phyloP scores from a whole-genome alignment of 345 rosid species.

The Pistacia integerrima region DNA sequence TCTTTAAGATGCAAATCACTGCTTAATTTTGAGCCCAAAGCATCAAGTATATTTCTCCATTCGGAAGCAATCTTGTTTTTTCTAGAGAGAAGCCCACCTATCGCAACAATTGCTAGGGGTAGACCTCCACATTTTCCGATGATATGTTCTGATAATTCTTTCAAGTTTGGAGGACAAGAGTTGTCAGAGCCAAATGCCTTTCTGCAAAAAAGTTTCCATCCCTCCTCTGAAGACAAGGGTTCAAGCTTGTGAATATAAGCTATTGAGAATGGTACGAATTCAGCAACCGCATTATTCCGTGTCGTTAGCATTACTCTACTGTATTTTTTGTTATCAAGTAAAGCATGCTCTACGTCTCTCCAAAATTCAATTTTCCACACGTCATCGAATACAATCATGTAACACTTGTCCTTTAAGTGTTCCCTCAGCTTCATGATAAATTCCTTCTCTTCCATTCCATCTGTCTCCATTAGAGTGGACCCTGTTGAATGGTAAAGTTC shows the following conservation, averaged over 20 bases:
- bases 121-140: conserved; percentile 27
- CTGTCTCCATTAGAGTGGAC: not conserved
- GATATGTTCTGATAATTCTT: conserved; percentile 3
- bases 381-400: conserved; percentile 20
- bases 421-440: not conserved
- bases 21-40: conserved; percentile 7
- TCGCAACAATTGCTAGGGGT: conserved; percentile 16
- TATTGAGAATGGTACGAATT: not conserved
- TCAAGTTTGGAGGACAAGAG: conserved; percentile 9
- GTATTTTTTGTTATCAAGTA: not conserved
- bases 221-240: not conserved
- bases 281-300: not conserved
- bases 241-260: not conserved
- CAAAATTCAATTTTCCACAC: conserved; percentile 12
- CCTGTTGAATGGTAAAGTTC: not conserved
- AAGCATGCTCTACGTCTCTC: not conserved
- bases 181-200: conserved; percentile 9
- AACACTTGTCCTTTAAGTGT: not conserved
- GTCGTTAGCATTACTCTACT: conserved; percentile 22
- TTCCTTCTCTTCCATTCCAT: not conserved
- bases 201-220: conserved; percentile 12
- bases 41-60: conserved; percentile 18
- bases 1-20: not conserved
- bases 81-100: conserved; percentile 10
- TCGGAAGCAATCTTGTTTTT: not conserved